These are phyloP conservation scores for Diatrype stigma DNA, from an alignment of 2,329 filamentous ascomycete species.

Conservation along the genomic window DNA sequence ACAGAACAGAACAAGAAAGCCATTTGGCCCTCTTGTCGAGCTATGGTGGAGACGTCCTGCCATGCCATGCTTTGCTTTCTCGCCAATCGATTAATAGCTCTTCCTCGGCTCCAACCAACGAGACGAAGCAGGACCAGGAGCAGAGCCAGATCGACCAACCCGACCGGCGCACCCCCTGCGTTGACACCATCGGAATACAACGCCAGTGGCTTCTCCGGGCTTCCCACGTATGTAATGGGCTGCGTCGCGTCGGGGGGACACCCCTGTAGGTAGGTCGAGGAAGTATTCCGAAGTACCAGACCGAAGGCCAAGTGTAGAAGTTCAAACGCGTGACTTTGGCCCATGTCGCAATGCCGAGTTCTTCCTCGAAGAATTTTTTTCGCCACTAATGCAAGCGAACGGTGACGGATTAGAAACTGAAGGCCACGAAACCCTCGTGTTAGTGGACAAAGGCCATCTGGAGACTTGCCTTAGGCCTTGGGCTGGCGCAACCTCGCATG, in stretches of 20 bases:
- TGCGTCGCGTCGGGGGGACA: background rate
- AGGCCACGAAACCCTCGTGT: conserved; percentile 2
- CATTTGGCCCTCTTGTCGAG: background rate
- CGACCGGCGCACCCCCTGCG: background rate
- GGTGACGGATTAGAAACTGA: conserved; percentile 19
- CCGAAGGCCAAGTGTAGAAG: background rate
- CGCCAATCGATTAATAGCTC: background rate
- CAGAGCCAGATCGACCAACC: background rate
- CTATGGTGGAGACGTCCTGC: background rate
- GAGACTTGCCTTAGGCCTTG: no score
- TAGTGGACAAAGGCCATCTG: conserved; percentile 1
- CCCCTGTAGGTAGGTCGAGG: background rate
- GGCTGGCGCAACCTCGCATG: conserved; percentile 5
- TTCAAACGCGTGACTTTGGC: background rate
- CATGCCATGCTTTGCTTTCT: background rate
- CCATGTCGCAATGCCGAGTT: background rate
- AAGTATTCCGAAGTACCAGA: conserved; percentile 13
- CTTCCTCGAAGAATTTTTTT: conserved; percentile 25
- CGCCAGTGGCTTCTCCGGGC: background rate
- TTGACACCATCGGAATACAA: background rate
- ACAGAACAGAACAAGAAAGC: background rate
- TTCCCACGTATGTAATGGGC: background rate
- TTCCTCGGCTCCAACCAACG: background rate
- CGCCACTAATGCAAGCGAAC: conserved; percentile 18
- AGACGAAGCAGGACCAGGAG: no score